Percentiles rank a stretch among this genome's conserved stretches.
Conservation (phyloP, 495 filamentous ascomycete species). For the Halenospora varia region DNA sequence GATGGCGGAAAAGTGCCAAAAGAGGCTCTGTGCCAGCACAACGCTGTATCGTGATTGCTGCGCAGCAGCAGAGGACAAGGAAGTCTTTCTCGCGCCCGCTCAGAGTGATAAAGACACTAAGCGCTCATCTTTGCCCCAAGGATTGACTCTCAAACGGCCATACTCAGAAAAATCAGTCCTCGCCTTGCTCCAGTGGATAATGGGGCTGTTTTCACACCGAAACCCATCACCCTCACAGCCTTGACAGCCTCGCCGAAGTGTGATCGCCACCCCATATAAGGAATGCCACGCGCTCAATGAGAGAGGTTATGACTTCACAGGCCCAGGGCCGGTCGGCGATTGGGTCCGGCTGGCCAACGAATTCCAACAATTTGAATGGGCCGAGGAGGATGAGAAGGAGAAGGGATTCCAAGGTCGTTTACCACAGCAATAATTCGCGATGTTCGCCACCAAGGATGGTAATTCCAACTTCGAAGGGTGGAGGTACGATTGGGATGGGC, state of each 20-base stretch:
- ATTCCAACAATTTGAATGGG: not conserved
- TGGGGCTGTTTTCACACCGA: not conserved
- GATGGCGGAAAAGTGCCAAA: not conserved
- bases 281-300: not conserved
- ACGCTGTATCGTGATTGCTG: not conserved
- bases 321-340: not conserved
- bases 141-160: not conserved
- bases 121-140: too few species aligned
- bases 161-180: not conserved
- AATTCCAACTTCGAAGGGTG: not conserved
- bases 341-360: not conserved
- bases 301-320: not conserved
- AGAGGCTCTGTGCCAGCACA: not conserved
- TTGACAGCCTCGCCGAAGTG: not conserved
- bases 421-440: slow-evolving; percentile 4
- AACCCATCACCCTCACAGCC: not conserved
- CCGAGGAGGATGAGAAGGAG: slow-evolving; percentile 7
- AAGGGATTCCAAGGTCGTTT: slow-evolving; percentile 14
- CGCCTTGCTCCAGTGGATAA: too few species aligned
- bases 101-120: not conserved
- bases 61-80: not conserved
- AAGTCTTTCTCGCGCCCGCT: not conserved
- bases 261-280: not conserved
- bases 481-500: not conserved
- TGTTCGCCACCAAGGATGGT: slow-evolving; percentile 1